Conservation (phyloP, 2,329 filamentous ascomycete genomes). For the Aspergillus latus region DNA sequence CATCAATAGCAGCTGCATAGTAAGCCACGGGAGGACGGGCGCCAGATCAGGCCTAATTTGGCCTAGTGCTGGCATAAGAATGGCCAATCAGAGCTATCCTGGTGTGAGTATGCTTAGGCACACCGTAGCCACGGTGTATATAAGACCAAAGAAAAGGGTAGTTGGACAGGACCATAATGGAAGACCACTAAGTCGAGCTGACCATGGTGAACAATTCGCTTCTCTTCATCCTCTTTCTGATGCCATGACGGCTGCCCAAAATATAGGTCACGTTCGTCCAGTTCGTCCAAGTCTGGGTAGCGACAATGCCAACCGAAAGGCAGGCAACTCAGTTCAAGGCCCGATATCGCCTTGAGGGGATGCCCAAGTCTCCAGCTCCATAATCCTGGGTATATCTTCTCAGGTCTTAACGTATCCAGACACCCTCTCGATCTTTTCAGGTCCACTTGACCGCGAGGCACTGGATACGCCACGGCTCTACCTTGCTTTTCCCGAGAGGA, state of each 20-base stretch:
- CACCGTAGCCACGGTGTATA: not conserved
- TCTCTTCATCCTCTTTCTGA: slow-evolving; percentile 5
- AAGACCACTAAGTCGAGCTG: not conserved
- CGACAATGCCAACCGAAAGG: no score
- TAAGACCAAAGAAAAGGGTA: not conserved
- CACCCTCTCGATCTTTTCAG: not conserved
- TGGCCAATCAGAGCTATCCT: not conserved
- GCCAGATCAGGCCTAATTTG: not conserved
- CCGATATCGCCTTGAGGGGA: no score
- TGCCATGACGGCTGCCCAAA: slow-evolving; percentile 8
- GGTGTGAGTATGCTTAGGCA: not conserved
- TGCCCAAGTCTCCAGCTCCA: no score
- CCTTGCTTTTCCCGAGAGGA: no score
- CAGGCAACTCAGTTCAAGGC: not conserved
- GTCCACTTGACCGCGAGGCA: not conserved
- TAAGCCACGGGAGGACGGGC: not conserved
- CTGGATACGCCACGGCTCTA: no score
- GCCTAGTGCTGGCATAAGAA: not conserved
- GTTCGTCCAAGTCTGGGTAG: not conserved
- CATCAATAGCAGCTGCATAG: not conserved
- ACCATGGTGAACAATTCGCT: slow-evolving; percentile 8
- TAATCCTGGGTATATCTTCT: no score
- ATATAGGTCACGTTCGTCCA: not conserved
- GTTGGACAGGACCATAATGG: not conserved
- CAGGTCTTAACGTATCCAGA: not conserved